Percentiles rank a stretch among this genome's conserved stretches.
These are phyloP conservation scores for Salvia miltiorrhiza DNA, from an alignment of 257 asterid genomes.

Conservation along the genomic window DNA sequence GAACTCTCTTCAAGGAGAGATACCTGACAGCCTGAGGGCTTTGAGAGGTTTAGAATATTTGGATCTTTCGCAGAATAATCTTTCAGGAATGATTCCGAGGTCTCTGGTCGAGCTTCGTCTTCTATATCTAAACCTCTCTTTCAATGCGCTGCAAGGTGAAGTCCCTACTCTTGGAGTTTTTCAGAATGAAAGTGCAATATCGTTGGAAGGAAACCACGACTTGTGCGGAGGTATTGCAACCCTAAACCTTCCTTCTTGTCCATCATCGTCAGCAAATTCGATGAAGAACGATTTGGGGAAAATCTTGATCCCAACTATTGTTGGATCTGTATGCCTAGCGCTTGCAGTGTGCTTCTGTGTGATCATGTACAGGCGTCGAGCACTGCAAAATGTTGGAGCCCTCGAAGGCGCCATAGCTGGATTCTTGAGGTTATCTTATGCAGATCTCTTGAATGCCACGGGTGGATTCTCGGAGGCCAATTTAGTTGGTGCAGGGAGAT, in stretches of 20 bases:
- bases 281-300: neutral
- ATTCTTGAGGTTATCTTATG: neutral
- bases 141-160: neutral
- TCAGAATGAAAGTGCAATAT: neutral
- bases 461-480: neutral
- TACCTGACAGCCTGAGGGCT: constrained; percentile 21
- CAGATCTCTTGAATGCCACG: neutral
- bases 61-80: constrained; percentile 17
- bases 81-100: neutral
- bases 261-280: neutral
- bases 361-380: neutral
- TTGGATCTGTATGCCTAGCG: neutral
- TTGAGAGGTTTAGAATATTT: constrained; percentile 21
- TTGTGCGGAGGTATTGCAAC: neutral
- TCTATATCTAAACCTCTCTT: neutral
- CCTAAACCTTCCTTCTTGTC: neutral
- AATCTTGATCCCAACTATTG: neutral
- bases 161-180: constrained; percentile 1
- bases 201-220: neutral
- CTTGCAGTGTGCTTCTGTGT: neutral
- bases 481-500: neutral
- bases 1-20: constrained; percentile 24
- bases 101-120: neutral
- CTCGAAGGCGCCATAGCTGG: too few species aligned
- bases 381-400: neutral